Base-by-base conservation (phyloP, 768 basidiomycete species). In the Lactarius hatsudake region DNA sequence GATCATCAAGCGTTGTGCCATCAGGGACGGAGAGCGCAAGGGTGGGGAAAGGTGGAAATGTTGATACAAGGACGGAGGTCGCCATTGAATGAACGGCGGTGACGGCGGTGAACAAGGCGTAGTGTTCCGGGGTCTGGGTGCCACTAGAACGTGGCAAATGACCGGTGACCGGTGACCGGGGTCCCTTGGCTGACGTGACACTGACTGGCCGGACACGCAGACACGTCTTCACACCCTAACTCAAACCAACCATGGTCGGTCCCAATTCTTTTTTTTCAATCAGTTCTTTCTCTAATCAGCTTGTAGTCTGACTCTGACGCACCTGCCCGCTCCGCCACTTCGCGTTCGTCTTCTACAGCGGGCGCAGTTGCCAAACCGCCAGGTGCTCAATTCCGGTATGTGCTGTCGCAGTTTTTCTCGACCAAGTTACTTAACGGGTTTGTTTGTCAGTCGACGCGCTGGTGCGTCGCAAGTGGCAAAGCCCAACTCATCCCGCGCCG, bases 401-500 rank as follows among this genome's bases (percentile, higher is more conserved):
- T 36, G 9, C 51, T 36, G 23, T 51, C 13, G n/a, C 20, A 5
- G 20, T 7, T 36, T 13, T 6, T 20, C 59, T 59, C 28, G 28
- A 12, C 10, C 34, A 0, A 26, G n/a, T 23, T 3, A 32, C 20
- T 53, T 51, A 56, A 60, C 51, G 67, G 26, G 38, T 10, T 53
- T 64, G 38, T 18, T 38, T 28, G 34, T 20, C 15, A 94, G 92
- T 72, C 88, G 92, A 77, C 84, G 93, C 72, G 91, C 92, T 71
- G 83, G 85, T 67, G 85, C 83, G 53, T 74, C 80, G 60, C 87
- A 88, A 70, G 88, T 78, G 7, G 74, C 88, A 58, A 87, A 84
- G 77, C 94, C 95, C 30, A 95, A 94, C 75, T 96, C 94, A 1
- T 77, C 89, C 36, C 89, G 96, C 66, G 89, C 94, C 48, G 94